phyloP scores from a whole-genome alignment of 2,329 filamentous ascomycete genomes.

The Sordariomycetes sp. region DNA sequence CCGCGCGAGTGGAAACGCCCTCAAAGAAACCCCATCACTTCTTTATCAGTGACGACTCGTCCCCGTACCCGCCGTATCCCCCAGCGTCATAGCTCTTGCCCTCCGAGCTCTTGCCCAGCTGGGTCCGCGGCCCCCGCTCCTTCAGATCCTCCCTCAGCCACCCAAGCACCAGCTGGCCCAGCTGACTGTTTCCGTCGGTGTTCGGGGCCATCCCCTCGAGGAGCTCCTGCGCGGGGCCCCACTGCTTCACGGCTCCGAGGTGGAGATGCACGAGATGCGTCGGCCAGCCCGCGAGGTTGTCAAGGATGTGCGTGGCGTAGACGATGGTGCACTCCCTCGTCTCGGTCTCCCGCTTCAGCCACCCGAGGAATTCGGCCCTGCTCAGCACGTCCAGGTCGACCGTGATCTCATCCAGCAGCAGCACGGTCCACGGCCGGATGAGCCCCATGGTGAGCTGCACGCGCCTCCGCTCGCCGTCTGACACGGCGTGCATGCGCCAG shows the following conservation, averaged over 20 bases:
- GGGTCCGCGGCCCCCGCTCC: conserved; percentile 65
- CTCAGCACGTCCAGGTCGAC: conserved; percentile 88
- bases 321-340: conserved; percentile 77
- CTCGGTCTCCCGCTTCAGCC: conserved; percentile 81
- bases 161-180: conserved; percentile 77
- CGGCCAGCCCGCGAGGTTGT: conserved; percentile 90
- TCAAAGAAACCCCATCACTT: not conserved
- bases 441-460: conserved; percentile 97
- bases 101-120: conserved; percentile 43
- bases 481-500: conserved; percentile 96
- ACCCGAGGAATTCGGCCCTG: conserved; percentile 73
- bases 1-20: not conserved
- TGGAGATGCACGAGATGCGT: conserved; percentile 96
- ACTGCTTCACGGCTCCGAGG: conserved; percentile 77
- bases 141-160: conserved; percentile 79
- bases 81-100: conserved; percentile 51
- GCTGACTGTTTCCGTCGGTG: conserved; percentile 60
- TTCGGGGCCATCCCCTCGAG: conserved; percentile 32
- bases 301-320: conserved; percentile 94
- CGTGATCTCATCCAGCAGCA: conserved; percentile 92
- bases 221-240: conserved; percentile 65
- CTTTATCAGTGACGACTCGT: conserved; percentile 33
- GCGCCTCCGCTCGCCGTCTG: conserved; percentile 79
- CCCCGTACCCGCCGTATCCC: conserved; percentile 44
- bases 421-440: conserved; percentile 78